These are phyloP conservation scores for Endotrypanum monterogeii DNA, from an alignment of 208 protist species.

Conservation along the genomic window DNA sequence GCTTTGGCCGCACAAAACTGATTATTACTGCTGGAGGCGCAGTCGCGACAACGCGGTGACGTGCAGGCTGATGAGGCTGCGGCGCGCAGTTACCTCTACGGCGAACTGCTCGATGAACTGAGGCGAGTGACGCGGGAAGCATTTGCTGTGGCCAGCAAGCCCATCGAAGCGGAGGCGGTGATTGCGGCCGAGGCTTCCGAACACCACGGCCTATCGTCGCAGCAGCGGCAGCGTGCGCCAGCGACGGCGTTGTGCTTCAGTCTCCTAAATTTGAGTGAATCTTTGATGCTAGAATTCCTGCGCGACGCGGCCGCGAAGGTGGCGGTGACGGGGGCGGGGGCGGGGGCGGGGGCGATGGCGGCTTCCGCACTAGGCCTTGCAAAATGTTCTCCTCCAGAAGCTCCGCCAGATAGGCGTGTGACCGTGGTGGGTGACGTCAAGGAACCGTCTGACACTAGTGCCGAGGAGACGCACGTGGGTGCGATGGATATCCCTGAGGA, in stretches of 20 bases:
- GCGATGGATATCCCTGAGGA: neutral
- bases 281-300: constrained; percentile 1
- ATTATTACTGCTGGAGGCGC: neutral
- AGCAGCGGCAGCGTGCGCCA: neutral
- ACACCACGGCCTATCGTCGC: neutral
- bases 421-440: neutral
- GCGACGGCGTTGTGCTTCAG: neutral
- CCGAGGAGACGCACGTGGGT: neutral
- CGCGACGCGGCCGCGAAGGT: neutral
- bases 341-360: neutral
- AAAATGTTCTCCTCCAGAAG: neutral
- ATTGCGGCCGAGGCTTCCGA: no score
- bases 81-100: neutral
- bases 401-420: neutral
- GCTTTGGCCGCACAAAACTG: neutral
- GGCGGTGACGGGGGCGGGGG: neutral
- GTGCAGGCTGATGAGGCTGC: neutral
- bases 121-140: neutral
- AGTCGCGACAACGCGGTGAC: neutral
- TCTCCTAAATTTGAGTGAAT: neutral
- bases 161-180: neutral
- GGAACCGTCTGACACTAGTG: neutral
- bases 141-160: neutral
- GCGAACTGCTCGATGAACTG: neutral
- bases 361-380: neutral